A percentile compares a stretch with the other conserved stretches of the same genome.
Evolutionary conservation across 2,329 filamentous ascomycete species (phyloP).

Genomic region (Penicillium sp.): DNA sequence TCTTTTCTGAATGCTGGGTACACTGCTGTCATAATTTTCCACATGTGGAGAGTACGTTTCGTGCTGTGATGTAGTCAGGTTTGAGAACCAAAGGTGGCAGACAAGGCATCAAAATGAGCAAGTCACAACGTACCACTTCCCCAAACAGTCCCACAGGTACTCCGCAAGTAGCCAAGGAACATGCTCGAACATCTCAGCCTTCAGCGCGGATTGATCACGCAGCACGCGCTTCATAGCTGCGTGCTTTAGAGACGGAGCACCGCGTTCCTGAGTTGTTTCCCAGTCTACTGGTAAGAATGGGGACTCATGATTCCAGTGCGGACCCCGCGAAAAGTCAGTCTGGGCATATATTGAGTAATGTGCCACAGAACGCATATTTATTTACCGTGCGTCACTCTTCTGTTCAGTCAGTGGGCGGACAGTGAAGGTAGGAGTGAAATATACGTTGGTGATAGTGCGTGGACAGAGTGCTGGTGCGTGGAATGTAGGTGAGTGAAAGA

Average conservation of each 20-base stretch:
- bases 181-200: slow-evolving; percentile 33
- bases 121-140: slow-evolving; percentile 31
- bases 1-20: slow-evolving; percentile 37
- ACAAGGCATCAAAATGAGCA: neutral
- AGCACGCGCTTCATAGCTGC: slow-evolving; percentile 33
- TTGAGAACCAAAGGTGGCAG: neutral
- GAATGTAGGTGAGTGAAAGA: neutral
- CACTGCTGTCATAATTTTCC: slow-evolving; percentile 42
- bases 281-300: slow-evolving; percentile 34
- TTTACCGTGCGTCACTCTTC: neutral
- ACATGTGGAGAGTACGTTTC: slow-evolving; percentile 43
- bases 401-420: neutral
- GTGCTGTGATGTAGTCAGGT: slow-evolving; percentile 22
- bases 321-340: slow-evolving; percentile 18
- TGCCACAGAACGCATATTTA: neutral
- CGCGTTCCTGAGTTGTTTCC: slow-evolving; percentile 23
- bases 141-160: slow-evolving; percentile 41
- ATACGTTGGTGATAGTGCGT: neutral
- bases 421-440: neutral
- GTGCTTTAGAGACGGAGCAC: slow-evolving; percentile 36
- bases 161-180: slow-evolving; percentile 43
- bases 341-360: slow-evolving; percentile 10
- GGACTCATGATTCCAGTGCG: slow-evolving; percentile 41
- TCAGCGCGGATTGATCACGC: slow-evolving; percentile 39
- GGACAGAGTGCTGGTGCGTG: neutral